Evolutionary conservation across 495 filamentous ascomycete genomes (phyloP).

Genomic region (Patellaria atrata): DNA sequence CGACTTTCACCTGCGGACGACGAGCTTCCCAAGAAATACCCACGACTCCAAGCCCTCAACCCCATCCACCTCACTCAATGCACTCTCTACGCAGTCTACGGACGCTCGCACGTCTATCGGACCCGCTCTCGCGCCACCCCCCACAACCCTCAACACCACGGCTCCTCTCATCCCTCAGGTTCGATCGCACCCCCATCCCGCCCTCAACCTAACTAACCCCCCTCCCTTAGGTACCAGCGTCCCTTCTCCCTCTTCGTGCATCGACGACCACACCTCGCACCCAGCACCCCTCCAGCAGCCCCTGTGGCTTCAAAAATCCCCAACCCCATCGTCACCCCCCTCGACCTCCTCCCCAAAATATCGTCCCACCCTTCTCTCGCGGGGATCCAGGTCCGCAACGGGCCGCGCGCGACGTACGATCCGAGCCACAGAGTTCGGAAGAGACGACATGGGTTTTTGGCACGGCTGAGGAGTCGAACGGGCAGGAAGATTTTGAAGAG

Average conservation of each 20-base stretch:
- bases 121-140: constrained; percentile 5
- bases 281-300: constrained; percentile 19
- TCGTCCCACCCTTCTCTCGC: constrained; percentile 35
- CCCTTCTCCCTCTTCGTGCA: constrained; percentile 26
- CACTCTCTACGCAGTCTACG: constrained; percentile 20
- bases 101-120: constrained; percentile 1
- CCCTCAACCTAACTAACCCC: constrained; percentile 1
- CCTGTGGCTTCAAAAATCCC: constrained; percentile 19
- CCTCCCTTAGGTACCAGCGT: constrained; percentile 8
- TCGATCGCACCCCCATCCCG: background rate
- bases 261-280: constrained; percentile 24
- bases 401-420: constrained; percentile 46
- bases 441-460: constrained; percentile 54
- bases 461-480: constrained; percentile 38
- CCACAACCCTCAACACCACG: background rate
- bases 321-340: constrained; percentile 7
- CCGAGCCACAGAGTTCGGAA: constrained; percentile 58
- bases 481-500: constrained; percentile 42
- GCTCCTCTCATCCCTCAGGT: constrained; percentile 3
- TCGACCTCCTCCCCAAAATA: constrained; percentile 36
- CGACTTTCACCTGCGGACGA: background rate
- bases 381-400: constrained; percentile 35
- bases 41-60: background rate
- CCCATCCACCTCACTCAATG: too few species aligned
- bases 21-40: too few species aligned